phyloP scores from a whole-genome alignment of 805 yeast species.

The Peterozyma toletana region DNA sequence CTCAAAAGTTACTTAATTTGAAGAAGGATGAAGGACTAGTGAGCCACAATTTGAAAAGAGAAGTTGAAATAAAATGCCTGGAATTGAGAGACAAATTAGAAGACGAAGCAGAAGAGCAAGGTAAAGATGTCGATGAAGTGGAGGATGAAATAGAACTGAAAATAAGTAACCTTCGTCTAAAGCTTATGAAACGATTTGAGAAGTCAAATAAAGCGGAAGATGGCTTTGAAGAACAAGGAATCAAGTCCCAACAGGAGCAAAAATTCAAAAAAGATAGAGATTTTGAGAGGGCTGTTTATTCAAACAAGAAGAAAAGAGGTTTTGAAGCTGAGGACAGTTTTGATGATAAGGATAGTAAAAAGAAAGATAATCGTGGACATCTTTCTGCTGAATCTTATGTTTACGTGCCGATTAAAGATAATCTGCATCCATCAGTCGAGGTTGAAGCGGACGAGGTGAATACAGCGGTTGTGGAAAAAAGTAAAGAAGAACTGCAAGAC shows the following conservation, averaged over 20 bases:
- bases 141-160: conserved; percentile 14
- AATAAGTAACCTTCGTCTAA: background rate
- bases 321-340: too few relatives aligned
- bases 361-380: too few relatives aligned
- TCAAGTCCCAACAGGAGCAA: background rate
- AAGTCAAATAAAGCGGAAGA: background rate
- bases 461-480: background rate
- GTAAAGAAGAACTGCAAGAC: conserved; percentile 6
- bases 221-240: background rate
- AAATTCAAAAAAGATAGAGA: too few relatives aligned
- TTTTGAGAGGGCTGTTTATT: too few relatives aligned
- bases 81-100: conserved; percentile 45
- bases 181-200: background rate
- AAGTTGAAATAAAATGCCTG: conserved; percentile 38
- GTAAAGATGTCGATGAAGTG: conserved; percentile 23
- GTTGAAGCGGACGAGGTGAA: background rate
- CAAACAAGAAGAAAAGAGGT: too few relatives aligned
- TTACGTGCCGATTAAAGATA: too few relatives aligned
- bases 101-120: conserved; percentile 33
- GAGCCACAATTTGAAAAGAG: conserved; percentile 28
- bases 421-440: too few relatives aligned
- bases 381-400: too few relatives aligned
- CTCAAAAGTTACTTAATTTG: conserved; percentile 6
- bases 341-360: background rate
- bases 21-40: conserved; percentile 20